These are phyloP conservation scores for Candida palmyrensis DNA, from an alignment of 805 yeast genomes.

Conservation along the genomic window DNA sequence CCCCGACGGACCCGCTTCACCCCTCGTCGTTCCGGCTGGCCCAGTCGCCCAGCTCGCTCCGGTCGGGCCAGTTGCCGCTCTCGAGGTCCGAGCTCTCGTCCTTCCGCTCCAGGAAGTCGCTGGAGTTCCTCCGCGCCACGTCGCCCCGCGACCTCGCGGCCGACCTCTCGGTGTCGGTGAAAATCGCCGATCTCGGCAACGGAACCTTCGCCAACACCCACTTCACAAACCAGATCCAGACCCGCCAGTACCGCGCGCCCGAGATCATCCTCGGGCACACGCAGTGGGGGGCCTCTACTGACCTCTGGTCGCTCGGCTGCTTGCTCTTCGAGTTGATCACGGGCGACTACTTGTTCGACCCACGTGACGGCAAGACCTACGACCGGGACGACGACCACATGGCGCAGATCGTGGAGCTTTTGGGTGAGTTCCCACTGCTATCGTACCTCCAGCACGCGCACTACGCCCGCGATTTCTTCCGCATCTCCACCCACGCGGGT, in stretches of 20 bases:
- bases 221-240: conserved; percentile 85
- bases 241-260: conserved; percentile 90
- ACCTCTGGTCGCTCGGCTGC: conserved; percentile 58
- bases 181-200: conserved; percentile 91
- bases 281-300: conserved; percentile 59
- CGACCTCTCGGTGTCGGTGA: conserved; percentile 35
- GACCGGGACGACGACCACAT: conserved; percentile 57
- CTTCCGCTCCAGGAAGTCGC: no score
- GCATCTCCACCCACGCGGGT: conserved; percentile 14
- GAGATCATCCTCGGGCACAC: conserved; percentile 44
- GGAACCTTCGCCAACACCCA: conserved; percentile 81
- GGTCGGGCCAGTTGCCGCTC: neutral
- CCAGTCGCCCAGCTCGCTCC: neutral
- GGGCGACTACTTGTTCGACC: conserved; percentile 59
- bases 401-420: conserved; percentile 56
- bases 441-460: conserved; percentile 38
- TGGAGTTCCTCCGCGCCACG: no score
- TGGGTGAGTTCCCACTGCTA: conserved; percentile 35
- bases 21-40: neutral
- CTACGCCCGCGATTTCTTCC: conserved; percentile 37
- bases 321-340: conserved; percentile 55
- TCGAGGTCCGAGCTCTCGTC: no score
- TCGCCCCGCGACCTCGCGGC: neutral
- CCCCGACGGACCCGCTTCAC: conserved; percentile 2
- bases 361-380: conserved; percentile 44